Base-by-base conservation (phyloP, 805 yeast genomes). In the Ogataea corticis region DNA sequence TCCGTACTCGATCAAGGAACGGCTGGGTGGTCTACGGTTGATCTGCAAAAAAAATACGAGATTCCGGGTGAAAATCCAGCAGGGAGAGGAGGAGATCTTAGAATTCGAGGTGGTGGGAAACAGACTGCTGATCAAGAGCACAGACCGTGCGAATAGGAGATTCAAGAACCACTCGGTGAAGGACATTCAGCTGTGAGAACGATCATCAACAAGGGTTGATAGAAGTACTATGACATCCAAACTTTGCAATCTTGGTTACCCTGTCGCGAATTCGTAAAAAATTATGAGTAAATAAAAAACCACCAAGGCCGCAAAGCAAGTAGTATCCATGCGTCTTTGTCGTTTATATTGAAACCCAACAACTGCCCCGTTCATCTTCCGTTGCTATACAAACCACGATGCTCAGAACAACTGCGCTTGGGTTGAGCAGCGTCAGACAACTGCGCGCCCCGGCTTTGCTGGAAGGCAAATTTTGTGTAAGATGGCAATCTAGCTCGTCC, bases 141-240 rank as follows among this genome's bases (percentile, higher is more conserved):
- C 80, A 9, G 97, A 91, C 56, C 73, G 98, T 46, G 81, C 96
- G 0, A 87, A 84, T 18, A 79, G 86, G 56, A 89, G 91, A 69
- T 89, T 89, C 72, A 91, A 91, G 67, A 78, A 82, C 46, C 94
- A 85, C 54, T 76, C 79, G 27, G 88, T 87, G 3, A 56, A 50
- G 29, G 68, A 65, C 38, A 55, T 63, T 4, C 10, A 30, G 12
- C 16, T 42, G 7, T 42, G 32, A 42, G 44, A 29, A n/a, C n/a
- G n/a, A n/a, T n/a, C n/a, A 21, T 21, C 25, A 21, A 21, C 25
- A 21, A 21, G 25, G n/a, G n/a, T n/a, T n/a, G n/a, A n/a, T n/a
- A n/a, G n/a, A n/a, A n/a, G n/a, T n/a, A n/a, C n/a, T n/a, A n/a
- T n/a, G n/a, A n/a, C n/a, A n/a, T n/a, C n/a, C n/a, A n/a, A n/a